Evolutionary conservation across 352 stramenopile species (phyloP), one percentile per base, ranked within the genome.

Genomic region (Globisporangium iwayamae): DNA sequence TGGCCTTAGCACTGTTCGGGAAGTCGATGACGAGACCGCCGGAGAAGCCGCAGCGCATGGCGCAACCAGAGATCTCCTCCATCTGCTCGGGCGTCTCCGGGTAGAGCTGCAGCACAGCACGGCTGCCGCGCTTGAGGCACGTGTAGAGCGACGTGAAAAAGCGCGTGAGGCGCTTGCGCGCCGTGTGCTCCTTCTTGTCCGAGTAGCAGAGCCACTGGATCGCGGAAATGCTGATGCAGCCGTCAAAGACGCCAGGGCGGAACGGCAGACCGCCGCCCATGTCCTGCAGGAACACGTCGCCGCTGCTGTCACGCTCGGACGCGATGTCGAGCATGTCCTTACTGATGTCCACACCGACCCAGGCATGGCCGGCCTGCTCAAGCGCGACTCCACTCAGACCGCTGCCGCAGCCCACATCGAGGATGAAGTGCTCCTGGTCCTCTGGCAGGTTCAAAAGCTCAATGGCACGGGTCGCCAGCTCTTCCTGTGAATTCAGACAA

Each of bases 171-270:
- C 97, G 92, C 68, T 94, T 93, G 61, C 97, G 79, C 43, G 87
- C 84, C 45, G 87, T 97, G 76, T 99, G 96, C 56, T 97, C 85
- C 61, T 96, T 98, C 61, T 96, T 97, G 76, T 99, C 98, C 63
- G 96, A 98, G 79, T 99, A 99, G 74, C 98, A 99, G 22, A 99
- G 88, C 98, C 98, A 99, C 80, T 99, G 98, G 30, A 99, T 74
- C n/a, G 98, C 98, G 14, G 96, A 99, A 66, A 99, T 99, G 66
- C 96, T 99, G 77, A 99, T 99, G 70, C 91, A 98, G 20, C 97
- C 98, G 71, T 99, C 98, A 68, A 99, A 99, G 0, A 97, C 90
- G 8, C 96, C 97, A 1, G 95, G 89, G 62, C 97, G 93, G 81
- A 99, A 99, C 16, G 97, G 96, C 22, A 99, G 73, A 36, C 98